Percentiles rank a stretch among this genome's conserved stretches.
Conservation (phyloP, 768 basidiomycete species). For the Tylopilus sp. region DNA sequence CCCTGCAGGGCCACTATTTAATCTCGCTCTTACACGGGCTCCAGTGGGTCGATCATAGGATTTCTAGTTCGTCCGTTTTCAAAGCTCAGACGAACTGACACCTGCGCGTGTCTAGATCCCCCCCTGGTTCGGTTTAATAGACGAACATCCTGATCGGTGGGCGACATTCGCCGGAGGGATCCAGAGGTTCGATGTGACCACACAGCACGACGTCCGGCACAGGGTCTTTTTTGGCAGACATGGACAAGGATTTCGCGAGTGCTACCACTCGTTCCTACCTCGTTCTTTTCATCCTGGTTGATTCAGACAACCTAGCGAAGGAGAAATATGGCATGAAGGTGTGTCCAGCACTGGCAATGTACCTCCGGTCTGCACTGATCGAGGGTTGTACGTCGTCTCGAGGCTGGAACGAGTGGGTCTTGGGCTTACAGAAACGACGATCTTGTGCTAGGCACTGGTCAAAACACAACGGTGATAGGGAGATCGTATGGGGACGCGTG, state of each 20-base stretch:
- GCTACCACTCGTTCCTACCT: neutral
- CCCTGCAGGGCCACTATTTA: neutral
- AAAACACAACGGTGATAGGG: slow-evolving; percentile 41
- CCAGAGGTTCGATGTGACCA: slow-evolving; percentile 26
- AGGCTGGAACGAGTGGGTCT: slow-evolving; percentile 8
- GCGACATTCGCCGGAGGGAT: slow-evolving; percentile 37
- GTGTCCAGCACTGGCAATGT: neutral
- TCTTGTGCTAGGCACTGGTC: slow-evolving; percentile 42
- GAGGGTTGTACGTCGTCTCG: neutral
- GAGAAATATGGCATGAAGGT: slow-evolving; percentile 51
- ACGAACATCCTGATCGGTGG: slow-evolving; percentile 45
- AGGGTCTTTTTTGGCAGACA: slow-evolving; percentile 67
- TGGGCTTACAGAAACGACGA: neutral
- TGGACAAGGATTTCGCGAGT: slow-evolving; percentile 40
- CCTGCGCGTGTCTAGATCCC: neutral
- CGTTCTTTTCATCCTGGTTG: neutral
- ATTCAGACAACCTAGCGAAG: slow-evolving; percentile 62
- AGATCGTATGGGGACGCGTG: slow-evolving; percentile 66
- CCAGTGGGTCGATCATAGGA: neutral
- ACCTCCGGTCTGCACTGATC: neutral
- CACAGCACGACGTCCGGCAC: slow-evolving; percentile 8
- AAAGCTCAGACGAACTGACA: neutral
- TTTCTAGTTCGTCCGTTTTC: neutral
- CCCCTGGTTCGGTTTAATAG: slow-evolving; percentile 4
- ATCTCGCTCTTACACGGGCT: neutral